Conservation (phyloP, 805 yeast genomes). For the Debaryomyces hansenii region DNA sequence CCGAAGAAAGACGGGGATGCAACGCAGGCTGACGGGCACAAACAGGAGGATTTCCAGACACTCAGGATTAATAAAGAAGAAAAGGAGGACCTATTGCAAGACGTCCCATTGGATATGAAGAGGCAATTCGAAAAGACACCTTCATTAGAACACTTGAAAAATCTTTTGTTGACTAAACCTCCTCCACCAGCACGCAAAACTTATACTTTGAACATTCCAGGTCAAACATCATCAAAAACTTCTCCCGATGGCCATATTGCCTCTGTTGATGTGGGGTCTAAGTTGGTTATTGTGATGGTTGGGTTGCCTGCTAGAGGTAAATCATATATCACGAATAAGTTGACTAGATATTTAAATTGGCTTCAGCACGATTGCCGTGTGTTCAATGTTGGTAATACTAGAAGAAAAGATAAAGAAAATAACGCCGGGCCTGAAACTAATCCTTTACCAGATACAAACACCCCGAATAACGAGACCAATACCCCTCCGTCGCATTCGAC, state of each 20-base stretch:
- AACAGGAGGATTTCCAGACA: background rate
- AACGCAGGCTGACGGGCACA: background rate
- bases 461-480: constrained; percentile 30
- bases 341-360: constrained; percentile 91
- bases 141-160: constrained; percentile 38
- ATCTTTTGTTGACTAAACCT: constrained; percentile 34
- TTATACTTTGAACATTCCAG: constrained; percentile 89
- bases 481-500: constrained; percentile 7
- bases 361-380: constrained; percentile 86
- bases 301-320: constrained; percentile 96
- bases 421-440: constrained; percentile 65
- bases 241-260: constrained; percentile 75
- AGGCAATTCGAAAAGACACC: constrained; percentile 41
- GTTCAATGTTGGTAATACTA: constrained; percentile 93
- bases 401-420: constrained; percentile 68
- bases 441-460: constrained; percentile 50
- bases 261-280: constrained; percentile 70
- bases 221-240: constrained; percentile 77
- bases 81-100: constrained; percentile 31
- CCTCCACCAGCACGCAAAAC: constrained; percentile 54
- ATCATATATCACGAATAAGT: constrained; percentile 87
- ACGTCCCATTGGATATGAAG: constrained; percentile 35
- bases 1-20: background rate
- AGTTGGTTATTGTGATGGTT: constrained; percentile 92
- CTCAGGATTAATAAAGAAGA: constrained; percentile 17